These are phyloP conservation scores for Angomonas ambiguus DNA, from an alignment of 208 protist genomes.

Conservation along the genomic window DNA sequence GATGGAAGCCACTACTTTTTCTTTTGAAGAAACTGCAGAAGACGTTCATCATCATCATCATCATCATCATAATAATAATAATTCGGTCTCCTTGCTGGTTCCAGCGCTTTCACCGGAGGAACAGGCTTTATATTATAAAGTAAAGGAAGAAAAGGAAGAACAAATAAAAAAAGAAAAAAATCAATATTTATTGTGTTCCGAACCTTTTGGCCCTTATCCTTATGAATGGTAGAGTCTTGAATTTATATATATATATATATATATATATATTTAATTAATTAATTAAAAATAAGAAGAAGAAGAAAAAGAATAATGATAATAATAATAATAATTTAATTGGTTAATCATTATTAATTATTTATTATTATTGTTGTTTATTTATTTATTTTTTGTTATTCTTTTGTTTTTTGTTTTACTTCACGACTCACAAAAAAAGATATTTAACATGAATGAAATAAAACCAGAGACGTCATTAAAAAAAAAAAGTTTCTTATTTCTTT, in stretches of 20 bases:
- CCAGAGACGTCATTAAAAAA: not conserved
- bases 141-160: not conserved
- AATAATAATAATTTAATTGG: not conserved
- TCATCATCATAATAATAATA: constrained; percentile 1
- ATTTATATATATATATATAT: constrained; percentile 2
- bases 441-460: not conserved
- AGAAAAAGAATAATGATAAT: constrained; percentile 10
- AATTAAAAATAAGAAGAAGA: constrained; percentile 3
- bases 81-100: too few species aligned
- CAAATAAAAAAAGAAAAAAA: constrained; percentile 2
- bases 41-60: not conserved
- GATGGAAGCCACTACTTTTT: not conserved
- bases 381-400: constrained; percentile 9
- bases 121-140: not conserved
- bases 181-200: not conserved
- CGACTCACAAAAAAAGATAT: not conserved
- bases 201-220: not conserved
- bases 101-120: not conserved
- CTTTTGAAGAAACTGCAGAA: not conserved
- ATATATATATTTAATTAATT: not conserved
- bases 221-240: not conserved
- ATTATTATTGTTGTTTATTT: constrained; percentile 1
- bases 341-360: not conserved
- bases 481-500: too few species aligned
- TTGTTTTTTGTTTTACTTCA: constrained; percentile 2